Evolutionary conservation across 306 rosid genomes (phyloP), one percentile per base, ranked within the genome.

Genomic region (Erythrophleum fordii): DNA sequence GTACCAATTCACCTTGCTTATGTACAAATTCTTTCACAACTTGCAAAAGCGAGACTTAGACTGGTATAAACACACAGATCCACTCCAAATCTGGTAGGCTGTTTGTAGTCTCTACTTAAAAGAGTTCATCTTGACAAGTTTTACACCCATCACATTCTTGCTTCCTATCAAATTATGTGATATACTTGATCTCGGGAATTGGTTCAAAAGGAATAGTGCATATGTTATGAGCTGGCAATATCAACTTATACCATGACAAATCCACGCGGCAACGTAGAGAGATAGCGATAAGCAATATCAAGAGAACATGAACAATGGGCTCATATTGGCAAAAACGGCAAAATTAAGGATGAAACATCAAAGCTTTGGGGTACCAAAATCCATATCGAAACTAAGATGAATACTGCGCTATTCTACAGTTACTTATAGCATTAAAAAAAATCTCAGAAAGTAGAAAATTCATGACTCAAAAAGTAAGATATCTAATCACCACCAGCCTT

Each of bases 401-500:
- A 14, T 39, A 20, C 29, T 5, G 11, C 26, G 46, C 48, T n/a
- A 66, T 66, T 20, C 51, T 66, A 16, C n/a, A 64, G n/a, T n/a
- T n/a, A n/a, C n/a, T n/a, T n/a, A n/a, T n/a, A n/a, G n/a, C n/a
- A n/a, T n/a, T n/a, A n/a, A n/a, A n/a, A n/a, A n/a, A n/a, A n/a
- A n/a, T n/a, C n/a, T n/a, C n/a, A n/a, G 8, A 79, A 6, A 69
- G 58, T 62, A 53, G 31, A 0, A 39, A 73, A 49, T 42, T 5
- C 78, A 65, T 65, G 12, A 16, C 1, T 18, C 16, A 1, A 1
- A 45, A 34, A 37, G 65, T 45, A 18, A 65, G 23, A 80, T 31
- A 44, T 74, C 82, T 78, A 93, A 86, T 90, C 91, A 20, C 93
- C 94, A 56, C 85, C 97, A 0, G 95, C 94, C 87, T 92, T 94